Evolutionary conservation across 148 eudicot species (phyloP).

Genomic region (Rhododendron ferrugineum): DNA sequence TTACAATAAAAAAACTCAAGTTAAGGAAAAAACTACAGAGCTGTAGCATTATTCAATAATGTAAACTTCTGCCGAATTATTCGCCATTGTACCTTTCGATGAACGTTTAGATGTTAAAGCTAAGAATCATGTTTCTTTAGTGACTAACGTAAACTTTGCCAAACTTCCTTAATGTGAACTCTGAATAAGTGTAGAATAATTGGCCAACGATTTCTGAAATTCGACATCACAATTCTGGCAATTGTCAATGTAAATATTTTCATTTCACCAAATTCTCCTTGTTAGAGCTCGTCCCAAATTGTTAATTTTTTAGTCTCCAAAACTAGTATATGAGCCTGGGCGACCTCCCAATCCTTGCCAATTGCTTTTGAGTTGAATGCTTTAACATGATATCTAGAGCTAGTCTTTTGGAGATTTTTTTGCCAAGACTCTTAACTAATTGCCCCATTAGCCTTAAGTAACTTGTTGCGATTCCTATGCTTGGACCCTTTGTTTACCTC

Average conservation of each 20-base stretch:
- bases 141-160: neutral
- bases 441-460: neutral
- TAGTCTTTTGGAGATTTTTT: neutral
- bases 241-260: neutral
- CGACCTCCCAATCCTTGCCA: neutral
- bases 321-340: neutral
- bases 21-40: neutral
- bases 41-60: neutral
- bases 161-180: neutral
- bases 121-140: neutral
- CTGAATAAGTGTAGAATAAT: neutral
- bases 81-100: neutral
- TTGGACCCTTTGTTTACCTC: neutral
- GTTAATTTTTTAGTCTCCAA: neutral
- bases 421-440: neutral
- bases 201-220: neutral
- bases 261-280: neutral
- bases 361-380: neutral
- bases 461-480: neutral
- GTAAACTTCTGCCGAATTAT: neutral
- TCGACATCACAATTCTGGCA: neutral
- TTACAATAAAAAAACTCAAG: neutral
- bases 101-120: neutral
- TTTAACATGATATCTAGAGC: neutral
- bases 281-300: neutral